Base-by-base conservation (phyloP, 495 filamentous ascomycete genomes). In the Penicillium canescens region DNA sequence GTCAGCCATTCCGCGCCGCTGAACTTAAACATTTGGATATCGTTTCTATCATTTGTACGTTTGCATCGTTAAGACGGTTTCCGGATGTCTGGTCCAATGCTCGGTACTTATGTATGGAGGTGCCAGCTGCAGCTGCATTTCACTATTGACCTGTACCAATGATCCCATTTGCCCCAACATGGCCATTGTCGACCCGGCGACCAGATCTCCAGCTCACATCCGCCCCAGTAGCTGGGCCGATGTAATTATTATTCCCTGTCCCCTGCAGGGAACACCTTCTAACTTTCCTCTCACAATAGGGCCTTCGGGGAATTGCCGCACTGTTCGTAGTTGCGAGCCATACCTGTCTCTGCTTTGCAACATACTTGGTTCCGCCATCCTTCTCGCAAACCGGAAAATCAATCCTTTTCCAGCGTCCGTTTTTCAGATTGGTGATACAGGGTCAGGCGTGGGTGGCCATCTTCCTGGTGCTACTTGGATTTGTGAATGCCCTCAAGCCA, bases 311-410 rank as follows among this genome's bases (percentile, higher is more conserved):
- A 42, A 52, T 57, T 37, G 55, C 55, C 26, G 55, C 55, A 4
- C 21, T 52, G 13, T 56, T 56, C n/a, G 48, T 56, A 13, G 54
- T 52, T n/a, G 42, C 54, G 6, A 56, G 54, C 38, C 48, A 52
- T 46, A 51, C 42, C 18, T 56, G 40, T 23, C 42, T 56, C 6
- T 52, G 21, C 13, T 52, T 56, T 52, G 54, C 54, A 21, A 56
- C 36, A 31, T 46, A 46, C 36, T 42, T 52, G 4, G 23, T 56
- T 9, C 41, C 54, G 10, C 54, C 47, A 2, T 52, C 48, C 18
- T 46, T 46, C 23, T 18, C 47, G 35, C 47, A 56, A 36, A 47
- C 42, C 1, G 47, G 47, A 28, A 42, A 41, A n/a, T 52, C 54
- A 14, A 23, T 21, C 37, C 48, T 56, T 11, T 52, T 56, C 26